Percentiles rank a stretch among this genome's conserved stretches.
Evolutionary conservation across 768 basidiomycete species (phyloP).

Genomic region (Filobasidium floriforme): DNA sequence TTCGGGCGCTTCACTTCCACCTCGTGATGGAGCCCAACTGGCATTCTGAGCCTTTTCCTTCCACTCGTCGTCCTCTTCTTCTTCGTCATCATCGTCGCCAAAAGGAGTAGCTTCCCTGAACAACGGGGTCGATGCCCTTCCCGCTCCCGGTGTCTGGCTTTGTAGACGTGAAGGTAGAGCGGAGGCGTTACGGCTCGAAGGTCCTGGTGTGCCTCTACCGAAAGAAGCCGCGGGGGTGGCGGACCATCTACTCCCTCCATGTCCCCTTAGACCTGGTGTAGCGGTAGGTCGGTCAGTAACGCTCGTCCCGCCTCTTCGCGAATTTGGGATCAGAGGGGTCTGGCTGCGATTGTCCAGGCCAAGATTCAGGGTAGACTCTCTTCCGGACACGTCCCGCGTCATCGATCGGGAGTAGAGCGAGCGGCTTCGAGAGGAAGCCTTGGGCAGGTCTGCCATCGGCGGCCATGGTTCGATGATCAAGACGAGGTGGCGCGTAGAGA

Average conservation of each 20-base stretch:
- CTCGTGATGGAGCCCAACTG: slow-evolving; percentile 25
- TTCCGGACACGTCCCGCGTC: slow-evolving; percentile 17
- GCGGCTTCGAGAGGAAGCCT: slow-evolving; percentile 36
- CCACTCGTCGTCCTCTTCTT: slow-evolving; percentile 39
- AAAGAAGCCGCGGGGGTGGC: background rate
- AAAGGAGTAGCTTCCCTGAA: slow-evolving; percentile 24
- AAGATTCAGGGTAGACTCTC: slow-evolving; percentile 28
- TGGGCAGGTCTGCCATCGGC: slow-evolving; percentile 30
- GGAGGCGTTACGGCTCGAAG: slow-evolving; percentile 25
- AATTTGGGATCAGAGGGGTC: slow-evolving; percentile 35
- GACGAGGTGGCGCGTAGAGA: slow-evolving; percentile 42
- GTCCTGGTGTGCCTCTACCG: slow-evolving; percentile 16
- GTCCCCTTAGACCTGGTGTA: slow-evolving; percentile 23
- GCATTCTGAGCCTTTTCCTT: slow-evolving; percentile 31
- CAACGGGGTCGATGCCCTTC: slow-evolving; percentile 27
- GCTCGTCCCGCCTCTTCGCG: slow-evolving; percentile 30
- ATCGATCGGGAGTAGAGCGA: slow-evolving; percentile 38
- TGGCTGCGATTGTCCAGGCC: slow-evolving; percentile 34
- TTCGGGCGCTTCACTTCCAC: slow-evolving; percentile 11
- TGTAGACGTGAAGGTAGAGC: slow-evolving; percentile 5
- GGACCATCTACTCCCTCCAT: background rate
- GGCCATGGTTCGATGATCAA: slow-evolving; percentile 44
- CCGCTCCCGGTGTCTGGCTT: background rate
- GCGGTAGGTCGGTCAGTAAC: slow-evolving; percentile 2
- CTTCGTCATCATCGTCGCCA: slow-evolving; percentile 37